Evolutionary conservation across 192 early-diverging fungal species (phyloP).

Genomic region (Spizellomyces punctatus): DNA sequence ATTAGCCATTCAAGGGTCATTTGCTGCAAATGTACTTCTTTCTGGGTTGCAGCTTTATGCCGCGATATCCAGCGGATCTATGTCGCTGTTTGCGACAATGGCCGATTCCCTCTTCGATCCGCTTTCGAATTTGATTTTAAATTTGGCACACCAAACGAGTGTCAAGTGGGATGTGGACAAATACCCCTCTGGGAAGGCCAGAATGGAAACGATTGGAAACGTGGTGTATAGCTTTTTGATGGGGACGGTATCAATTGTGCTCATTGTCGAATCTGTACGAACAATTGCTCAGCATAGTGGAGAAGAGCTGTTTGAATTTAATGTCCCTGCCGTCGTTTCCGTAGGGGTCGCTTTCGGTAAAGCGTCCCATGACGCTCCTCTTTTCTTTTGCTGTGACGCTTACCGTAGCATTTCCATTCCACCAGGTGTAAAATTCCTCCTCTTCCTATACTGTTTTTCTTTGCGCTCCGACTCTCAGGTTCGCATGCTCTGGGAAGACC

Average conservation of each 20-base stretch:
- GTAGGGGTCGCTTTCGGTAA: conserved; percentile 53
- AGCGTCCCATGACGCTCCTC: background rate
- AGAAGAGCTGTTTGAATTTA: conserved; percentile 20
- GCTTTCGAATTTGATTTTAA: conserved; percentile 30
- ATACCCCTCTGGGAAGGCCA: conserved; percentile 67
- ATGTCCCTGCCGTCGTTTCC: conserved; percentile 32
- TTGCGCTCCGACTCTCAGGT: conserved; percentile 64
- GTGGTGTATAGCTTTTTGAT: conserved; percentile 73
- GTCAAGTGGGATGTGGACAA: conserved; percentile 35
- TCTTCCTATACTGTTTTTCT: conserved; percentile 66
- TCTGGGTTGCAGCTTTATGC: conserved; percentile 63
- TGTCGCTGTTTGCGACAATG: conserved; percentile 69
- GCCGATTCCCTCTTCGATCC: conserved; percentile 64
- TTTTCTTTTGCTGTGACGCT: background rate
- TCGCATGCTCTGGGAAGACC: conserved; percentile 71
- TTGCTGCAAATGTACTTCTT: conserved; percentile 65
- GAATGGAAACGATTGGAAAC: conserved; percentile 75
- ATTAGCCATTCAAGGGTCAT: conserved; percentile 67
- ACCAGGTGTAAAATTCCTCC: conserved; percentile 49
- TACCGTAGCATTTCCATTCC: background rate
- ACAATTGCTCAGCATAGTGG: conserved; percentile 8
- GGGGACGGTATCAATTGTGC: conserved; percentile 66
- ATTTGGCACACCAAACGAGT: conserved; percentile 51
- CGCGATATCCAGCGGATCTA: conserved; percentile 63
- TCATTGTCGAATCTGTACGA: conserved; percentile 44